Evolutionary conservation across 2,329 filamentous ascomycete genomes (phyloP).

Genomic region (Zymoseptoria crescenta): DNA sequence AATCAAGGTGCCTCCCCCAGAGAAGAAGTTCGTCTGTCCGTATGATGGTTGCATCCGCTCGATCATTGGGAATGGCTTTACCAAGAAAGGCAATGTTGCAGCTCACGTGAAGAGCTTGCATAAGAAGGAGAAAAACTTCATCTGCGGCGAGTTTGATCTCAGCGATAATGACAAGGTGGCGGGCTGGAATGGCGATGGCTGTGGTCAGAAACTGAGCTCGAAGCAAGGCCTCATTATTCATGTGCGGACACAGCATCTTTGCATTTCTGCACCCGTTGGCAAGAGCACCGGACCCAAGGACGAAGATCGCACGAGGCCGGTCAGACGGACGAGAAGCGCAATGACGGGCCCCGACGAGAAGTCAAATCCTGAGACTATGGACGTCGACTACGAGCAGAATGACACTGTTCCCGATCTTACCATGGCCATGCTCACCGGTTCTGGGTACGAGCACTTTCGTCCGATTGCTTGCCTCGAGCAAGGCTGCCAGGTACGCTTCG

Average conservation of each 20-base stretch:
- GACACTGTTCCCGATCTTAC: not conserved
- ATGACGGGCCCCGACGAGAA: not conserved
- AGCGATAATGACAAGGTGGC: slow-evolving; percentile 48
- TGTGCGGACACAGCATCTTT: slow-evolving; percentile 71
- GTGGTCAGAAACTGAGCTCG: slow-evolving; percentile 65
- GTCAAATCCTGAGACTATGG: not conserved
- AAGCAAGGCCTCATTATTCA: slow-evolving; percentile 79
- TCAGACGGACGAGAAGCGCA: not conserved
- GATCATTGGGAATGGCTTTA: slow-evolving; percentile 66
- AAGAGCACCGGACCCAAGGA: slow-evolving; percentile 4
- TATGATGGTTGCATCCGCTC: slow-evolving; percentile 53
- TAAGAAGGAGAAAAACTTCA: slow-evolving; percentile 62
- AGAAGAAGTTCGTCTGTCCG: slow-evolving; percentile 17
- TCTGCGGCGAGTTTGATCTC: slow-evolving; percentile 67
- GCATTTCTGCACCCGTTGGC: slow-evolving; percentile 31
- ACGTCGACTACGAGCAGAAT: not conserved
- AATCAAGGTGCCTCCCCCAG: not conserved
- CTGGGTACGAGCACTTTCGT: slow-evolving; percentile 46
- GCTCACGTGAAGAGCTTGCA: slow-evolving; percentile 72
- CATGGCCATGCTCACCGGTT: slow-evolving; percentile 44
- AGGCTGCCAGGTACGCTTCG: slow-evolving; percentile 48
- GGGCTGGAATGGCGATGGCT: slow-evolving; percentile 59
- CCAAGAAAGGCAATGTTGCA: slow-evolving; percentile 73
- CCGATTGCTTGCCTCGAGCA: slow-evolving; percentile 44
- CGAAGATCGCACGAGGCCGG: not conserved